Conservation (phyloP, 805 yeast species). For the Yamadazyma takamatsuzukensis region DNA sequence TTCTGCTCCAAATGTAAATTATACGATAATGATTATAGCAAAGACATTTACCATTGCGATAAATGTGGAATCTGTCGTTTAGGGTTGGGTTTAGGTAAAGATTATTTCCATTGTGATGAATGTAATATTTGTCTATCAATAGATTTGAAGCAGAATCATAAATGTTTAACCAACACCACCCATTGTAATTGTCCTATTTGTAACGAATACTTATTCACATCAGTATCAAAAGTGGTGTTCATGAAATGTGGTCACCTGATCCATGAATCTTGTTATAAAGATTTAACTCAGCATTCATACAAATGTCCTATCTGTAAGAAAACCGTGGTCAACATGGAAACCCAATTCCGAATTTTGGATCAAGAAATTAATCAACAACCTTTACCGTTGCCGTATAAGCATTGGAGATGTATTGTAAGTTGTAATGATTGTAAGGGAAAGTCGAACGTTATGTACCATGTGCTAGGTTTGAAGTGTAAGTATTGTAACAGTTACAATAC, state of each 20-base stretch:
- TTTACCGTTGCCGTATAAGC: constrained; percentile 73
- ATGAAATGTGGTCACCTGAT: constrained; percentile 95
- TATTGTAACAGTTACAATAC: constrained; percentile 89
- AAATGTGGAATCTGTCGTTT: constrained; percentile 91
- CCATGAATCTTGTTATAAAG: constrained; percentile 80
- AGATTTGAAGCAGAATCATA: constrained; percentile 71
- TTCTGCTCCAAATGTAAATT: constrained; percentile 75
- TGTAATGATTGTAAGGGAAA: constrained; percentile 89
- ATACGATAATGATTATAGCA: constrained; percentile 74
- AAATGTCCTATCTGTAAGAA: constrained; percentile 90
- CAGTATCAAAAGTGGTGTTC: constrained; percentile 78
- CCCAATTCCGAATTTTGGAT: constrained; percentile 83
- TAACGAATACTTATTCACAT: constrained; percentile 84
- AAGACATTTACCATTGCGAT: constrained; percentile 87
- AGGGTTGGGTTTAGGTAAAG: constrained; percentile 84
- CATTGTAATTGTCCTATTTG: constrained; percentile 93
- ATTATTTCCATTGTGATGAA: constrained; percentile 85
- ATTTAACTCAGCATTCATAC: constrained; percentile 76
- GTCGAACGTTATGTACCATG: constrained; percentile 71
- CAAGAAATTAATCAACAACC: constrained; percentile 74
- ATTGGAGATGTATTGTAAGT: constrained; percentile 71
- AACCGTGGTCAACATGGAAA: constrained; percentile 81
- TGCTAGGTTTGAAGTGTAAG: constrained; percentile 82
- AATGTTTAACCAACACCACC: constrained; percentile 82
- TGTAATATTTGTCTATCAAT: constrained; percentile 88